Evolutionary conservation across 495 filamentous ascomycete genomes (phyloP).

Genomic region (Xylaria sp.): DNA sequence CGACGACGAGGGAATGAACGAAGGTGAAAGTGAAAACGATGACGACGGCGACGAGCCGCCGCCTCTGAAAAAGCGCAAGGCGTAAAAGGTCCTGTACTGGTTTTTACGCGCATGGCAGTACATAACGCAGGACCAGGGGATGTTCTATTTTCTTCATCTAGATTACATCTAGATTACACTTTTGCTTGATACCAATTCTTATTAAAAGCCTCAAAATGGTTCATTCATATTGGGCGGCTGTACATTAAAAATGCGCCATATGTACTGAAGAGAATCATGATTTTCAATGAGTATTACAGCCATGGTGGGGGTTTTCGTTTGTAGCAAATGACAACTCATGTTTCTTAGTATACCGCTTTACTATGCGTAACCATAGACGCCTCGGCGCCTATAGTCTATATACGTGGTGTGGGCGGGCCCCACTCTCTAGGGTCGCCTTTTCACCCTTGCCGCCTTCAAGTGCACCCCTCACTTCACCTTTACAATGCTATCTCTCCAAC

Average conservation of each 20-base stretch:
- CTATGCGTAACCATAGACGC: no score
- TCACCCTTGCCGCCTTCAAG: not conserved
- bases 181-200: slow-evolving; percentile 25
- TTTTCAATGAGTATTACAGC: not conserved
- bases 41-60: slow-evolving; percentile 54
- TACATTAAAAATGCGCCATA: not conserved
- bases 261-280: not conserved
- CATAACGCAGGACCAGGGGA: not conserved
- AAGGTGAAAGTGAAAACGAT: slow-evolving; percentile 42
- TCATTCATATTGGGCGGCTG: not conserved
- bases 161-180: slow-evolving; percentile 1
- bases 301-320: not conserved
- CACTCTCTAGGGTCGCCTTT: not conserved
- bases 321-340: not conserved
- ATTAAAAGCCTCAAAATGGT: not conserved
- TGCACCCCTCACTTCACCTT: not conserved
- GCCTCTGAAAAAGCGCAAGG: slow-evolving; percentile 56
- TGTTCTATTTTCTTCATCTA: not conserved
- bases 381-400: no score
- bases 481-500: not conserved
- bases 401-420: not conserved
- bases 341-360: no score
- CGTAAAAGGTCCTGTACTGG: slow-evolving; percentile 27
- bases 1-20: slow-evolving; percentile 52
- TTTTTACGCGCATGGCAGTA: not conserved